Conservation (phyloP, 202 grass and related monocot species). For the Cymbopogon flexuosus region DNA sequence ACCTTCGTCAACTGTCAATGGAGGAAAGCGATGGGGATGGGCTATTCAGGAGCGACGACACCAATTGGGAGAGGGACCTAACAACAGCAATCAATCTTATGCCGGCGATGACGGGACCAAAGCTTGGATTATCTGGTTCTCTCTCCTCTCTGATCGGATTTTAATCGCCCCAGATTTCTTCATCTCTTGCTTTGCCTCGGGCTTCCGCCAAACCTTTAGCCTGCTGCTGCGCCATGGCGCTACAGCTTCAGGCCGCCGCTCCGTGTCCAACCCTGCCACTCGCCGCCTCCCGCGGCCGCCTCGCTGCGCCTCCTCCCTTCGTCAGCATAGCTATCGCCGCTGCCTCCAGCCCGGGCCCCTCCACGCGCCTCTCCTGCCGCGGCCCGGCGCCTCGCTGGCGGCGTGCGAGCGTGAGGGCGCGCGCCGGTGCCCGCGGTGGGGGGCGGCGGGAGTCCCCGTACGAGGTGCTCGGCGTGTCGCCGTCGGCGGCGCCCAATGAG, state of each 20-base stretch:
- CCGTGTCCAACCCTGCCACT: not conserved
- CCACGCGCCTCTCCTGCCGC: not conserved
- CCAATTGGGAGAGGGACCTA: too few relatives aligned
- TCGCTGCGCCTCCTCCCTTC: not conserved
- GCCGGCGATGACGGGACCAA: too few relatives aligned
- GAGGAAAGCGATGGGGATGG: too few relatives aligned
- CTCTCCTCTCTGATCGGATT: too few relatives aligned
- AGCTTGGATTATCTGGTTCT: too few relatives aligned
- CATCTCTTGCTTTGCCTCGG: too few relatives aligned
- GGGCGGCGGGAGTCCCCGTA: conserved; percentile 62
- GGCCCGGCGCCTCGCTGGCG: not conserved
- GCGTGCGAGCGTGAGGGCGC: not conserved
- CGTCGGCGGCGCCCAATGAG: conserved; percentile 52
- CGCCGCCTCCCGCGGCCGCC: not conserved
- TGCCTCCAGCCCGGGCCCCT: not conserved
- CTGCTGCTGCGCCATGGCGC: conserved; percentile 31
- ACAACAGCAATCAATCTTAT: too few relatives aligned
- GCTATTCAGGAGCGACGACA: too few relatives aligned
- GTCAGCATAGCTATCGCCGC: not conserved
- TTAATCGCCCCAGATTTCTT: too few relatives aligned
- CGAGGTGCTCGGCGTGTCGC: conserved; percentile 68
- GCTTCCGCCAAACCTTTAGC: too few relatives aligned
- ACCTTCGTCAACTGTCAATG: too few relatives aligned
- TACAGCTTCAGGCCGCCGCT: conserved; percentile 22
- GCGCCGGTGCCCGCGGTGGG: not conserved